Percentiles rank a stretch among this genome's conserved stretches.
These are phyloP conservation scores for Eremothecium gossypii DNA, from an alignment of 1,139 yeast species.

Conservation along the genomic window DNA sequence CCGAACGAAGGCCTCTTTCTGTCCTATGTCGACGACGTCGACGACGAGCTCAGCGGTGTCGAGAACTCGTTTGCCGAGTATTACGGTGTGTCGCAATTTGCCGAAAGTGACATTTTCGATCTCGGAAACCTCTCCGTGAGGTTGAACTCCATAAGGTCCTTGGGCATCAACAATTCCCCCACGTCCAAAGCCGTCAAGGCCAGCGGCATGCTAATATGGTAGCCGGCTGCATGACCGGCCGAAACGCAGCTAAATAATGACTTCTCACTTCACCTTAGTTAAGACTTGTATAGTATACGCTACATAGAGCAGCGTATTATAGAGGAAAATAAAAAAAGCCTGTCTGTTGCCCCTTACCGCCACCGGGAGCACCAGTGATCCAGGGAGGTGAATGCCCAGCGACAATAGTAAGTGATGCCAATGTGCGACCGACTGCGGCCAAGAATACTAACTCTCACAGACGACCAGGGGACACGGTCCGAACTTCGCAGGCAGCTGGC, in stretches of 20 bases:
- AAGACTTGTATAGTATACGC: background rate
- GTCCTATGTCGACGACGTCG: too few species aligned
- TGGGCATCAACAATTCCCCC: constrained; percentile 1
- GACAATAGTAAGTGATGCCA: too few species aligned
- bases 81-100: background rate
- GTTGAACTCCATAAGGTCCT: constrained; percentile 2
- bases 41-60: too few species aligned
- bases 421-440: too few species aligned
- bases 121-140: constrained; percentile 1
- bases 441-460: background rate
- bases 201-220: constrained; percentile 3
- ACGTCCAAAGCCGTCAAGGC: background rate
- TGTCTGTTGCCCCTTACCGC: too few species aligned
- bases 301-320: too few species aligned
- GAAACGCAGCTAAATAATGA: background rate
- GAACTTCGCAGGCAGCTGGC: constrained; percentile 6
- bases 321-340: too few species aligned
- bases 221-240: background rate
- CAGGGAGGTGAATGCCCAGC: too few species aligned
- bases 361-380: too few species aligned
- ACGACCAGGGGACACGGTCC: background rate
- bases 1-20: too few species aligned
- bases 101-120: background rate
- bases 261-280: background rate
- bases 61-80: too few species aligned